phyloP scores from a whole-genome alignment of 2,329 filamentous ascomycete genomes.

The Exophiala bonariae region DNA sequence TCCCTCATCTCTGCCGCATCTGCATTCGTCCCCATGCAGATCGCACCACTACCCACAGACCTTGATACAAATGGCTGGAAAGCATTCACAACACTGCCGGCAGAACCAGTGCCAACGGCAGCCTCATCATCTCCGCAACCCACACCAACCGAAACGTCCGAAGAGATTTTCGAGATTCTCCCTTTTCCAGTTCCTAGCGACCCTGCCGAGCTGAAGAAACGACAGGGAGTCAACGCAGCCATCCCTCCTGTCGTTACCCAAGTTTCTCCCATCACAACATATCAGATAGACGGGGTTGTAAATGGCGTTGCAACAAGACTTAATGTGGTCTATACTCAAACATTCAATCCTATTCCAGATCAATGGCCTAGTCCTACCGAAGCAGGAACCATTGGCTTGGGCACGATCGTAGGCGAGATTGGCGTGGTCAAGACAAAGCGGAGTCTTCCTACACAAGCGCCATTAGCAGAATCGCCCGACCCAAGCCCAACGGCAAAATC shows the following conservation, averaged over 20 bases:
- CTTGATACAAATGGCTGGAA: slow-evolving; percentile 15
- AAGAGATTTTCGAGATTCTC: slow-evolving; percentile 11
- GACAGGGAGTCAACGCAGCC: slow-evolving; percentile 31
- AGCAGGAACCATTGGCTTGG: slow-evolving; percentile 33
- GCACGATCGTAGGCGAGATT: slow-evolving; percentile 28
- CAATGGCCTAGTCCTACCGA: slow-evolving; percentile 32
- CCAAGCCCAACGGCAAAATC: not conserved
- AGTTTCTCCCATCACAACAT: slow-evolving; percentile 31
- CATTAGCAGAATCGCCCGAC: slow-evolving; percentile 2
- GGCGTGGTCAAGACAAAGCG: slow-evolving; percentile 26
- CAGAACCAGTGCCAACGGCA: not conserved
- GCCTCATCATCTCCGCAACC: slow-evolving; percentile 1
- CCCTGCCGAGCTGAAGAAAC: slow-evolving; percentile 19
- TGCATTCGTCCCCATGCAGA: slow-evolving; percentile 17
- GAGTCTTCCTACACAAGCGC: slow-evolving; percentile 19
- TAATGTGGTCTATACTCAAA: slow-evolving; percentile 30
- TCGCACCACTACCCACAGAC: slow-evolving; percentile 15
- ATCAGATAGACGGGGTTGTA: slow-evolving; percentile 13
- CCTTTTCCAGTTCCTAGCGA: slow-evolving; percentile 18
- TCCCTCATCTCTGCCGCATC: slow-evolving; percentile 14
- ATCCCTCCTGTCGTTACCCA: slow-evolving; percentile 30
- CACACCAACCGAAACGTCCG: slow-evolving; percentile 4
- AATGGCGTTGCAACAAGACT: slow-evolving; percentile 15
- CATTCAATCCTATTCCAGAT: slow-evolving; percentile 31
- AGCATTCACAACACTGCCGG: slow-evolving; percentile 16